Base-by-base conservation (phyloP, 495 filamentous ascomycete genomes). In the Durotheca rogersii region DNA sequence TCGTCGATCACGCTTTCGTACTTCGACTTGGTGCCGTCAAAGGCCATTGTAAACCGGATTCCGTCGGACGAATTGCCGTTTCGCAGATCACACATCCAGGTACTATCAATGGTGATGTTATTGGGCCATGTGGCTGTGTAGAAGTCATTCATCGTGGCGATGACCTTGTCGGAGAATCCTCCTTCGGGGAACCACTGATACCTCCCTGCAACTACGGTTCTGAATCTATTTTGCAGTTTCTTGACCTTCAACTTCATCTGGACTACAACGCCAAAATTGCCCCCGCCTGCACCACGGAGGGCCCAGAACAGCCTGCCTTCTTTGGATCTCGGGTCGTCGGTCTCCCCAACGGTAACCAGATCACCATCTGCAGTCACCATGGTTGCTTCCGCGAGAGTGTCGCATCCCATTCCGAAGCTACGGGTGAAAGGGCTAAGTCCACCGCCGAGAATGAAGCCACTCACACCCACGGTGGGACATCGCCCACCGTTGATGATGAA, bases 221-320 rank as follows among this genome's bases (percentile, higher is more conserved):
- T 39, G 29, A 20, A 16, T 17, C 4, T 19, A 15, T 23, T 20
- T n/a, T 40, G 18, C 10, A 57, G 29, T 30, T 47, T 36, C 21
- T 48, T 14, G 19, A 57, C 40, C 11, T 20, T 18, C 10, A 51
- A 42, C 39, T 49, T 42, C 40, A 60, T 50, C 20, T 34, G 11
- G 31, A 51, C 45, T 15, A 79, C 73, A 4, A 80, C 68, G 4
- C 71, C 79, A 37, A 74, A 81, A 18, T 72, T 79, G 35, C 41
- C 50, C 2, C 73, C 70, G 12, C 67, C 73, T 4, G 77, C 79
- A 25, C 49, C 49, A 12, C 49, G 39, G 15, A 46, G 25, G 4
- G 78, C 79, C 76, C 76, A 81, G 56, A 72, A 82, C 0, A 83
- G 55, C 15, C 27, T 41, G 6, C 53, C 36, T 5, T 56, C 11